Percentiles rank a stretch among this genome's conserved stretches.
Evolutionary conservation across 768 basidiomycete species (phyloP).

Genomic region (Amyloporia xantha): DNA sequence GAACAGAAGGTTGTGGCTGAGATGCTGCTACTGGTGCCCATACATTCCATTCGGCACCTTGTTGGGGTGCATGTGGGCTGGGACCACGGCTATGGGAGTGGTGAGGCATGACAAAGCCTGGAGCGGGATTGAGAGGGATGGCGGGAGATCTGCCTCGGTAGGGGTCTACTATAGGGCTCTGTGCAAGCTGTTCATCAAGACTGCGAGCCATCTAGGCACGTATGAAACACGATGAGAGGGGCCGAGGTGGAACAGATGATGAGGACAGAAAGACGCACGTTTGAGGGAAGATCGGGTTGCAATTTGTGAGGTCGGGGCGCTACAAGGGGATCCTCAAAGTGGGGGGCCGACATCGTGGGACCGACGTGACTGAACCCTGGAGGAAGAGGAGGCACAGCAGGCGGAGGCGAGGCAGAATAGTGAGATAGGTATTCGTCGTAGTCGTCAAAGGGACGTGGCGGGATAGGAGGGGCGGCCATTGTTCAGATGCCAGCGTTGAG

Average conservation of each 20-base stretch:
- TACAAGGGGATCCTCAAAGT: slow-evolving; percentile 48
- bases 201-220: slow-evolving; percentile 61
- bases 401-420: slow-evolving; percentile 15
- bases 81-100: slow-evolving; percentile 13
- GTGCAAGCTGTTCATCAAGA: slow-evolving; percentile 42
- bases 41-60: slow-evolving; percentile 20
- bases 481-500: neutral
- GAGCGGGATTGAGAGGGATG: slow-evolving; percentile 13
- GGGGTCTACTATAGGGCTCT: neutral
- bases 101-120: slow-evolving; percentile 7
- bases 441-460: slow-evolving; percentile 20
- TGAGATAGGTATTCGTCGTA: slow-evolving; percentile 12
- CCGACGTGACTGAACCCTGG: slow-evolving; percentile 30
- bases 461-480: slow-evolving; percentile 22
- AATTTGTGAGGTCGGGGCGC: slow-evolving; percentile 63
- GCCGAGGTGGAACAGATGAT: slow-evolving; percentile 9
- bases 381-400: slow-evolving; percentile 47
- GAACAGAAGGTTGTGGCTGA: neutral
- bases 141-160: slow-evolving; percentile 9
- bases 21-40: slow-evolving; percentile 22
- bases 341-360: slow-evolving; percentile 31
- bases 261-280: slow-evolving; percentile 37
- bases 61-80: slow-evolving; percentile 17
- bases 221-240: too few species aligned
- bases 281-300: slow-evolving; percentile 53